These are phyloP conservation scores for Prunus padus DNA, from an alignment of 306 rosid genomes.

Conservation along the genomic window DNA sequence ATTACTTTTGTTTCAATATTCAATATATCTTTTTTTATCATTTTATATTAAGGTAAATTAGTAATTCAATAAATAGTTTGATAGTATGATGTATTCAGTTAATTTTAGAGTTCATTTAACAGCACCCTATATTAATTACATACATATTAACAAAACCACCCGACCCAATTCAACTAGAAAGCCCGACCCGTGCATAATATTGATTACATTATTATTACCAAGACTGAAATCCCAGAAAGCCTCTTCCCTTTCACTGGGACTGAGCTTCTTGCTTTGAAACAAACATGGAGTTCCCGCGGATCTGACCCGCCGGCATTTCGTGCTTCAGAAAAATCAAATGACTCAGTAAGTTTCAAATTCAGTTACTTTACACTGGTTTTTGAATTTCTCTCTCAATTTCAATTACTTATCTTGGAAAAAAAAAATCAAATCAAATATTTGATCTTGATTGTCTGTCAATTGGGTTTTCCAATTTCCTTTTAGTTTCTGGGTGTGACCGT, in stretches of 20 bases:
- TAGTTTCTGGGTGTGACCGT: background rate
- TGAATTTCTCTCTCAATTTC: background rate
- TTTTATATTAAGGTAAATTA: too few species aligned
- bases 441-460: background rate
- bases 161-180: too few species aligned
- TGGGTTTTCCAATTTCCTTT: background rate
- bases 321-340: background rate
- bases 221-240: background rate
- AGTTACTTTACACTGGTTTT: background rate
- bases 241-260: background rate
- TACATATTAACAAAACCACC: too few species aligned
- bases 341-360: slow-evolving; percentile 5
- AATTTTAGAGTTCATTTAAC: too few species aligned
- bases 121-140: too few species aligned
- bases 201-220: background rate
- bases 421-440: too few species aligned
- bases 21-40: too few species aligned
- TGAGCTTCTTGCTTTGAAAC: background rate
- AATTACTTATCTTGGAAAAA: background rate
- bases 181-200: too few species aligned
- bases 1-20: too few species aligned
- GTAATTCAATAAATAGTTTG: too few species aligned
- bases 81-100: too few species aligned
- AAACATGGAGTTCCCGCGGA: slow-evolving; percentile 4
- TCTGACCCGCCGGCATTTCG: slow-evolving; percentile 4